Evolutionary conservation across 148 eudicot genomes (phyloP).

Genomic region (Gaultheria prostrata): DNA sequence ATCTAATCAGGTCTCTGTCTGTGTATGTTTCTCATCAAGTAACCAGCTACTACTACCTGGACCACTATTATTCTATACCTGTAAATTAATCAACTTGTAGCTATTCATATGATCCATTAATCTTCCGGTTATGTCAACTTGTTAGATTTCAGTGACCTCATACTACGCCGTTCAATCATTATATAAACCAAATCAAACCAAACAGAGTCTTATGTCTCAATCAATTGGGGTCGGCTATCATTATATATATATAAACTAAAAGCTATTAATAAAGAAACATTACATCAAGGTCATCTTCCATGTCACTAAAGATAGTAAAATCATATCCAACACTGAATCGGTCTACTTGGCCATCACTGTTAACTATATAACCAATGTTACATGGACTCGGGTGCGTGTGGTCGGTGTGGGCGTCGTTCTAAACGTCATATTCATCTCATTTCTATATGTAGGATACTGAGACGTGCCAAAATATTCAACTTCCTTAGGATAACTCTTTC

Average conservation of each 20-base stretch:
- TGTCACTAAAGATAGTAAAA: not conserved
- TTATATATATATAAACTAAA: not conserved
- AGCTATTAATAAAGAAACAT: not conserved
- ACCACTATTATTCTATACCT: not conserved
- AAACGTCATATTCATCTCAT: too few relatives aligned
- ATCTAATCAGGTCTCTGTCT: not conserved
- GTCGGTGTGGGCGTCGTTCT: not conserved
- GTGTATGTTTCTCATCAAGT: not conserved
- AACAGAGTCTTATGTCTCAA: too few relatives aligned
- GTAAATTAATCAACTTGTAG: not conserved
- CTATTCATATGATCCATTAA: not conserved
- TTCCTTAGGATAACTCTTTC: too few relatives aligned
- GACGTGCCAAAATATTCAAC: too few relatives aligned
- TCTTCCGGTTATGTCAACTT: not conserved
- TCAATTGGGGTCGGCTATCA: too few relatives aligned
- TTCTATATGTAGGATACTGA: too few relatives aligned
- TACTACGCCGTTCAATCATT: not conserved
- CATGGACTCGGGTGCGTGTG: not conserved
- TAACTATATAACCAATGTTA: too few relatives aligned
- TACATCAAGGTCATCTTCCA: not conserved
- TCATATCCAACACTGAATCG: too few relatives aligned
- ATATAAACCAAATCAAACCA: too few relatives aligned
- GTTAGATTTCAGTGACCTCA: conserved; percentile 8
- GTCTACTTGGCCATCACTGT: too few relatives aligned
- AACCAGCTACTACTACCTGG: not conserved